Evolutionary conservation across 768 basidiomycete genomes (phyloP), one percentile per base, ranked within the genome.

Genomic region (Pleurotus tuber-regium): DNA sequence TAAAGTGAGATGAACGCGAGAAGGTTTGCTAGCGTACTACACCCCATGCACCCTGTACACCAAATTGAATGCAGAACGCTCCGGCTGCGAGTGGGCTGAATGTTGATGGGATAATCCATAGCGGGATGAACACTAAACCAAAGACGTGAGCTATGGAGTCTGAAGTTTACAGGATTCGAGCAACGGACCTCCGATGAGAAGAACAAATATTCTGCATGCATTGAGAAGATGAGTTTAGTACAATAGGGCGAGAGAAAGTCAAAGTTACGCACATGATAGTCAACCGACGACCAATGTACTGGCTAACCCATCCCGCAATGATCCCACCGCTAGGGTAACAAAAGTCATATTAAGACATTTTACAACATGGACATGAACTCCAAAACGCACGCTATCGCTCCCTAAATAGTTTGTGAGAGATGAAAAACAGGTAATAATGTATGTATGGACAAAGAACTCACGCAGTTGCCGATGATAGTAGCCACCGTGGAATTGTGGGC

Each of bases 41-140:
- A 59, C 90, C 90, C 89, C 89, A 92, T 30, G 90, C 92, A 1
- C 91, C 92, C 64, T 96, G 93, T 0, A 95, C 89, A 44, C 89
- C 90, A 57, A 90, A 82, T 61, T 94, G 92, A 12, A 92, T 72
- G 58, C 80, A 92, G 70, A 95, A 96, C 1, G 91, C 92, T 7
- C 91, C 91, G 0, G 89, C 90, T 0, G 89, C 62, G 7, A 97
- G 83, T 1, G 71, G 77, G 1, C 77, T 64, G 66, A 94, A 94
- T 1, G 75, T 67, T 4, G 59, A 67, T 2, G 93, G 93, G 5
- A 96, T 59, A 58, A 92, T 89, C 93, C 92, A 95, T 1, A 94
- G 73, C 0, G 87, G 87, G 58, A 89, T 87, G 68, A 76, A 76
- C 1, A 66, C 76, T 75, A 35, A 78, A 79, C 16, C 26, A 44